phyloP scores from a whole-genome alignment of 1,284 basidiomycete genomes.

The Lentinus polychrous region DNA sequence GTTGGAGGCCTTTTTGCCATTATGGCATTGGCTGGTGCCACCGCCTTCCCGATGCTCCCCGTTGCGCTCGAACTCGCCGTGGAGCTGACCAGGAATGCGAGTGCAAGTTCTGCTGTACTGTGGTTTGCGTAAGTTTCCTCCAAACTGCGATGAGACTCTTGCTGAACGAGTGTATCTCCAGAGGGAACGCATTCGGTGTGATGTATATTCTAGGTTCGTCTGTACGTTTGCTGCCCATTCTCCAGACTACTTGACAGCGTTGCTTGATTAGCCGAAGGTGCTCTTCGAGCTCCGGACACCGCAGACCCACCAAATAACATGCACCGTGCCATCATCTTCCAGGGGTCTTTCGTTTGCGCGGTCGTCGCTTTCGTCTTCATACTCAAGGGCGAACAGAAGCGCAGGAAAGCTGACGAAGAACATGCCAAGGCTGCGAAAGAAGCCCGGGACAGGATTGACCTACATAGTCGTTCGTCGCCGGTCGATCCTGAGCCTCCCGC shows the following conservation, averaged over 20 bases:
- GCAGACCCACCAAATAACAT: slow-evolving; percentile 67
- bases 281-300: slow-evolving; percentile 50
- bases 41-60: slow-evolving; percentile 63
- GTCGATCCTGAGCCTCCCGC: neutral
- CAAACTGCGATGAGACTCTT: neutral
- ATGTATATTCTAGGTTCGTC: slow-evolving; percentile 59
- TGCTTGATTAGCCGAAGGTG: slow-evolving; percentile 42
- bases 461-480: neutral
- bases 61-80: slow-evolving; percentile 68
- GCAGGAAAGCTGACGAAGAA: slow-evolving; percentile 50
- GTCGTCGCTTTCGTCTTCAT: slow-evolving; percentile 37
- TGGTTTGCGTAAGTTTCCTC: slow-evolving; percentile 56
- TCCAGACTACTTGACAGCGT: neutral
- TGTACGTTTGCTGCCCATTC: neutral
- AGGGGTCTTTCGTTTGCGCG: slow-evolving; percentile 40
- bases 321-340: slow-evolving; percentile 56
- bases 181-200: slow-evolving; percentile 58
- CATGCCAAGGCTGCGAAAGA: neutral
- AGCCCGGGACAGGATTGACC: neutral
- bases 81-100: slow-evolving; percentile 71
- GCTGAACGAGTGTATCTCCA: slow-evolving; percentile 17
- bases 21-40: slow-evolving; percentile 59
- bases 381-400: slow-evolving; percentile 49
- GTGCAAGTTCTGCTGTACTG: slow-evolving; percentile 64
- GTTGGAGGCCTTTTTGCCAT: slow-evolving; percentile 53